A percentile compares a stretch with the other conserved stretches of the same genome.
phyloP scores from a whole-genome alignment of 208 protist genomes.

The Blechomonas ayalai region DNA sequence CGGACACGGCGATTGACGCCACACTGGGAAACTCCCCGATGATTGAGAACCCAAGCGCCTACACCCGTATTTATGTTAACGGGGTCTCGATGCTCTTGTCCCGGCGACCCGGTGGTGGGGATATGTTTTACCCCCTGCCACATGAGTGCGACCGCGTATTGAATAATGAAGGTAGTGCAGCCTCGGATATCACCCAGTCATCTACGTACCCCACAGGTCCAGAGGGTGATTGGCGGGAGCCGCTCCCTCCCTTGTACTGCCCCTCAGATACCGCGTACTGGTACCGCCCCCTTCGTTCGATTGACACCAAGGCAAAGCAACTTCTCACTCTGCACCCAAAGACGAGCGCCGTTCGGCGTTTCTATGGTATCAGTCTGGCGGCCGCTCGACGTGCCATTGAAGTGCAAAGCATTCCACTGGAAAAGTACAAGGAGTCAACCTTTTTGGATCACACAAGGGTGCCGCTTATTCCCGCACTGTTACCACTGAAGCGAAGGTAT shows the following conservation, averaged over 20 bases:
- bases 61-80: constrained; percentile 72
- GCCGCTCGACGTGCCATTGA: background rate
- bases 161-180: no score
- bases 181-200: no score
- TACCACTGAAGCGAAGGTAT: constrained; percentile 6
- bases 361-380: no score
- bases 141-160: constrained; percentile 33
- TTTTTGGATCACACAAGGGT: constrained; percentile 9
- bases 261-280: constrained; percentile 12
- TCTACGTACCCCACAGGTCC: no score
- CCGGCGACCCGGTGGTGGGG: constrained; percentile 61
- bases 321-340: constrained; percentile 5
- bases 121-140: constrained; percentile 81
- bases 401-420: constrained; percentile 10
- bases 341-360: no score
- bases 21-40: constrained; percentile 37
- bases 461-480: constrained; percentile 17
- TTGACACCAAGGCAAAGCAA: constrained; percentile 11
- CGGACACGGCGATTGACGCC: constrained; percentile 56
- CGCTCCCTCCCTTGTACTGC: no score
- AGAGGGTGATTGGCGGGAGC: no score
- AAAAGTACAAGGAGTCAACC: constrained; percentile 6
- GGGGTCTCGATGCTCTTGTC: constrained; percentile 68
- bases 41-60: constrained; percentile 18
- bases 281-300: constrained; percentile 10